Base-by-base conservation (phyloP, 2,329 filamentous ascomycete genomes). In the Penicillium sp. region DNA sequence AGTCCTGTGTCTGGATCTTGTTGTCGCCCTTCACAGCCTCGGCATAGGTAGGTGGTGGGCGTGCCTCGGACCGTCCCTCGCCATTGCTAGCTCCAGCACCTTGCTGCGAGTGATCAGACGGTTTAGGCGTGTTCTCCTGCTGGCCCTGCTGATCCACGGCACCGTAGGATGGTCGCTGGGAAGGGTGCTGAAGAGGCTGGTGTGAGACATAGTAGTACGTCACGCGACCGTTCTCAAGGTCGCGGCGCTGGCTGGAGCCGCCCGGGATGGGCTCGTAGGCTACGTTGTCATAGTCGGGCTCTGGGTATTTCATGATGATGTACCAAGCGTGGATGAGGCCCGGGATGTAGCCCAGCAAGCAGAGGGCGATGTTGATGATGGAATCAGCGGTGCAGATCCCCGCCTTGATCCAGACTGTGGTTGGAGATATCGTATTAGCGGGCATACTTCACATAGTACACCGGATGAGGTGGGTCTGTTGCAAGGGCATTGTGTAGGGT, bases 321-420 rank as follows among this genome's bases (percentile, higher is more conserved):
- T 98, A 99, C 94, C 95, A 98, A 63, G 93, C 87, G 80, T 99
- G 95, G 2, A 99, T 81, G 51, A 98, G 89, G 61, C 94, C 94
- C 19, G 94, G 94, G 60, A 98, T 77, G 72, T 83, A 92, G 69
- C 89, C 90, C 22, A 94, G 86, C 55, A 86, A 74, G 77, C 90
- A 95, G 70, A 98, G 91, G 49, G 93, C 89, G 76, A 98, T 88
- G 81, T 99, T 99, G 82, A 99, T 96, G 70, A 98, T 72, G 9
- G 90, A 94, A 79, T 98, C 95, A 58, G 89, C 92, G 62, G 88
- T 90, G 83, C 95, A 99, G 79, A 99, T 83, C 64, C 95, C 95
- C 70, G 89, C 83, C 81, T 98, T 99, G 61, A 99, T 91, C 95
- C 95, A 99, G 70, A 99, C 95, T 92, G 70, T 68, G 44, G 50